Evolutionary conservation across 2,329 filamentous ascomycete species (phyloP).

Genomic region (Aspergillus quadrilineatus): DNA sequence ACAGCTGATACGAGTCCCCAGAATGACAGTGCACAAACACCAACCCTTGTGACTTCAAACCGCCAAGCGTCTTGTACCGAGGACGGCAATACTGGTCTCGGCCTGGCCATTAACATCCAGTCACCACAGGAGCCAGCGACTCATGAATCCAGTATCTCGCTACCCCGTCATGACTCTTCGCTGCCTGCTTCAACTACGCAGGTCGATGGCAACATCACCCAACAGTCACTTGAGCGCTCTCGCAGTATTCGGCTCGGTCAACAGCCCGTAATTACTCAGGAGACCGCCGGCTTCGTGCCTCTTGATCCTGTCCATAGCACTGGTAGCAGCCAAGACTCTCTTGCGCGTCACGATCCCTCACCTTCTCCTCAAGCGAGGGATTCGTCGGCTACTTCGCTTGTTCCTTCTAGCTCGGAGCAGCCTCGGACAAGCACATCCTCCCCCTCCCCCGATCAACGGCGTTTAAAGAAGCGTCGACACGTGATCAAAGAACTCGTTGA

Average conservation of each 20-base stretch:
- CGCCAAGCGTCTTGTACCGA: conserved; percentile 16
- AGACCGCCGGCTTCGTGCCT: conserved; percentile 17
- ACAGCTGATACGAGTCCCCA: conserved; percentile 16
- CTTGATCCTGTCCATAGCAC: conserved; percentile 27
- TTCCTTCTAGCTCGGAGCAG: conserved; percentile 31
- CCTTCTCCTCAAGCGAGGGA: conserved; percentile 33
- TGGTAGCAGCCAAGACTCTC: conserved; percentile 39
- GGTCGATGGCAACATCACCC: conserved; percentile 12
- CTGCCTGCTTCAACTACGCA: conserved; percentile 10
- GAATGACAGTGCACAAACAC: conserved; percentile 26
- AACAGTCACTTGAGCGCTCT: neutral
- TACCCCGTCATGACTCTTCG: conserved; percentile 20
- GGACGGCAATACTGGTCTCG: conserved; percentile 38
- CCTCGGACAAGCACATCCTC: conserved; percentile 24
- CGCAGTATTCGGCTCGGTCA: conserved; percentile 7
- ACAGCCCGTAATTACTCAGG: conserved; percentile 17
- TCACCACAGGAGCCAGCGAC: conserved; percentile 29
- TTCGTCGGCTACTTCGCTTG: conserved; percentile 41
- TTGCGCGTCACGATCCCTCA: conserved; percentile 29
- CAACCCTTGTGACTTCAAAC: conserved; percentile 22
- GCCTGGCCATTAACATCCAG: conserved; percentile 46
- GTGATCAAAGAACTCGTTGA: conserved; percentile 90
- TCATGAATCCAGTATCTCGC: conserved; percentile 29
- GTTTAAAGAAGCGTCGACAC: conserved; percentile 76
- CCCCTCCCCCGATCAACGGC: conserved; percentile 44